Conservation (phyloP, 2,329 filamentous ascomycete species). For the Setomelanomma holmii region DNA sequence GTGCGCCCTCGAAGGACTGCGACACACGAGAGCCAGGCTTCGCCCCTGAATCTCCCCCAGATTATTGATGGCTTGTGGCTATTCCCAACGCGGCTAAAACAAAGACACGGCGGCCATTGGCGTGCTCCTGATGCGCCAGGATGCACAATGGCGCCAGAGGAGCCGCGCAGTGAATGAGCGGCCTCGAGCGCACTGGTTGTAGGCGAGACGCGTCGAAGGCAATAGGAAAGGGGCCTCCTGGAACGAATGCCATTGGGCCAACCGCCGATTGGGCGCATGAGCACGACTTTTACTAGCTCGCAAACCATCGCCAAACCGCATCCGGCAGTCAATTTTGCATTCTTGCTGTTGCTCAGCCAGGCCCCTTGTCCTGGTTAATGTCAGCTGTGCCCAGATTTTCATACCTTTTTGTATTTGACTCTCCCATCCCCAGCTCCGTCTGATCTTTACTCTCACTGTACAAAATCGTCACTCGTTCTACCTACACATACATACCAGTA, state of each 20-base stretch:
- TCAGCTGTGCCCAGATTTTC: constrained; percentile 29
- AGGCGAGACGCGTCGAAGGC: constrained; percentile 14
- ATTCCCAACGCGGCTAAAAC: constrained; percentile 23
- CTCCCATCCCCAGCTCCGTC: constrained; percentile 14
- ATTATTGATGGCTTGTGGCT: constrained; percentile 38
- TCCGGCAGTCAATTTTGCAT: constrained; percentile 39
- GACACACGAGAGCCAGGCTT: constrained; percentile 15
- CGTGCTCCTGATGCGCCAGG: constrained; percentile 24
- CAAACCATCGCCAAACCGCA: constrained; percentile 22
- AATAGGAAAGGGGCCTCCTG: constrained; percentile 26
- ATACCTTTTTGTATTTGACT: constrained; percentile 25
- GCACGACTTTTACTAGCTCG: constrained; percentile 27
- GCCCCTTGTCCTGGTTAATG: constrained; percentile 17
- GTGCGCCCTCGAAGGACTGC: constrained; percentile 3
- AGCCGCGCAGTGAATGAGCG: constrained; percentile 16
- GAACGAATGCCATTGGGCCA: constrained; percentile 17
- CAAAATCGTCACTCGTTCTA: constrained; percentile 38
- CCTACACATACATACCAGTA: constrained; percentile 22
- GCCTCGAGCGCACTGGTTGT: constrained; percentile 19
- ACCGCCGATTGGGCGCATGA: constrained; percentile 31
- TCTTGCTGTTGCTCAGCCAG: constrained; percentile 42
- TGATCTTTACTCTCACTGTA: constrained; percentile 25
- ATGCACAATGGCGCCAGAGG: constrained; percentile 16
- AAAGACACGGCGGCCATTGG: constrained; percentile 30
- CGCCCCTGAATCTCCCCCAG: constrained; percentile 47